Conservation (phyloP, 805 yeast species). For the Jamesozyma lodderae region DNA sequence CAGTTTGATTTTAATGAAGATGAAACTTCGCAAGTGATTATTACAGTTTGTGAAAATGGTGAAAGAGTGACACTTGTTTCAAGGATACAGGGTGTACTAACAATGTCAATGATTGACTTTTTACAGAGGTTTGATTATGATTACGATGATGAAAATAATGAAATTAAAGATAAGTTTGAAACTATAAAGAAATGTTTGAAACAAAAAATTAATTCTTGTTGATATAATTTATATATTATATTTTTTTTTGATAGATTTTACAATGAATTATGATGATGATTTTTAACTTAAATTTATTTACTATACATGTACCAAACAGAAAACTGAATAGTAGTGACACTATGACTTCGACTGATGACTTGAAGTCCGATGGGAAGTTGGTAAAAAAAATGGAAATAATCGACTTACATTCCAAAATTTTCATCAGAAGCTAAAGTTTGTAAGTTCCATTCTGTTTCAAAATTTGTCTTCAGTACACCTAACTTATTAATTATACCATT, state of each 20-base stretch:
- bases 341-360: too few species aligned
- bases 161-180: conserved; percentile 33
- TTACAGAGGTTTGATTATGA: conserved; percentile 1
- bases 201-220: conserved; percentile 13
- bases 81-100: neutral
- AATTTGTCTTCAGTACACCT: conserved; percentile 62
- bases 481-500: conserved; percentile 72
- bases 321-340: too few species aligned
- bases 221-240: neutral
- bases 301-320: too few species aligned
- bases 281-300: too few species aligned
- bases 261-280: too few species aligned
- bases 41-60: conserved; percentile 1
- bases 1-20: conserved; percentile 72
- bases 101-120: conserved; percentile 3
- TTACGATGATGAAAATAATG: neutral
- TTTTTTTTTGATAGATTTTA: too few species aligned
- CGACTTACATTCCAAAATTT: conserved; percentile 9
- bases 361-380: too few species aligned
- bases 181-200: conserved; percentile 59
- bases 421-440: conserved; percentile 58
- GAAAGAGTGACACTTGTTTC: neutral
- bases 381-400: neutral
- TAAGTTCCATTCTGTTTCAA: conserved; percentile 88
- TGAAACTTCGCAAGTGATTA: neutral